phyloP scores from a whole-genome alignment of 768 basidiomycete species.

The Lentinula sp. region DNA sequence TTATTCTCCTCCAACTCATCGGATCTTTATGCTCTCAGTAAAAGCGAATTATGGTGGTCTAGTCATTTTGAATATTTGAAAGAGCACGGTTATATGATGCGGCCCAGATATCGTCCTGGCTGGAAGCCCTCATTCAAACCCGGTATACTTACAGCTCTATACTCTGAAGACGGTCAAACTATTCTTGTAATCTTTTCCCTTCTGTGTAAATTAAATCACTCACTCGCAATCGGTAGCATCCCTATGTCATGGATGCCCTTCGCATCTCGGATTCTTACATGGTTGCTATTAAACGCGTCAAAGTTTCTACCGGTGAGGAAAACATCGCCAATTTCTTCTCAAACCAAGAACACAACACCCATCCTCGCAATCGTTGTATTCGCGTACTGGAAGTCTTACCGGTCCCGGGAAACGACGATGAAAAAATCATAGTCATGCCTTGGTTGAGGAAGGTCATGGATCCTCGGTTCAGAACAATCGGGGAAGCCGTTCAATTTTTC shows the following conservation, averaged over 20 bases:
- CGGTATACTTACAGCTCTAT: background rate
- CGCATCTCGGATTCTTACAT: constrained; percentile 14
- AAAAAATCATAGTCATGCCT: constrained; percentile 21
- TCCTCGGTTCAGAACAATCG: constrained; percentile 20
- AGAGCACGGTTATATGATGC: constrained; percentile 12
- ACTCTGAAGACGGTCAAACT: background rate
- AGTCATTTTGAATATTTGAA: constrained; percentile 10
- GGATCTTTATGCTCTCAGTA: background rate
- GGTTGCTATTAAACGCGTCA: constrained; percentile 16
- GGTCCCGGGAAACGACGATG: constrained; percentile 11
- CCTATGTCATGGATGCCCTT: constrained; percentile 11
- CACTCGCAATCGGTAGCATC: background rate
- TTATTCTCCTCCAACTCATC: background rate
- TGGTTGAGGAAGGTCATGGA: constrained; percentile 11
- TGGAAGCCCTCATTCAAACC: constrained; percentile 15
- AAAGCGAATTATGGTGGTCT: constrained; percentile 10
- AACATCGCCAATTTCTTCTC: constrained; percentile 15
- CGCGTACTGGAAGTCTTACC: constrained; percentile 19
- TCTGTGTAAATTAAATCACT: background rate
- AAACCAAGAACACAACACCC: constrained; percentile 7
- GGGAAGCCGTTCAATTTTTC: constrained; percentile 23
- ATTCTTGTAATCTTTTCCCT: background rate
- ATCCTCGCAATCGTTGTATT: constrained; percentile 24
- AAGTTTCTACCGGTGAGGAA: constrained; percentile 5
- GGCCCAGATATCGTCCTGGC: constrained; percentile 12